Percentiles rank a stretch among this genome's conserved stretches.
phyloP scores from a whole-genome alignment of 139 green algal genomes.

The Chlamydomonas sphaeroides region DNA sequence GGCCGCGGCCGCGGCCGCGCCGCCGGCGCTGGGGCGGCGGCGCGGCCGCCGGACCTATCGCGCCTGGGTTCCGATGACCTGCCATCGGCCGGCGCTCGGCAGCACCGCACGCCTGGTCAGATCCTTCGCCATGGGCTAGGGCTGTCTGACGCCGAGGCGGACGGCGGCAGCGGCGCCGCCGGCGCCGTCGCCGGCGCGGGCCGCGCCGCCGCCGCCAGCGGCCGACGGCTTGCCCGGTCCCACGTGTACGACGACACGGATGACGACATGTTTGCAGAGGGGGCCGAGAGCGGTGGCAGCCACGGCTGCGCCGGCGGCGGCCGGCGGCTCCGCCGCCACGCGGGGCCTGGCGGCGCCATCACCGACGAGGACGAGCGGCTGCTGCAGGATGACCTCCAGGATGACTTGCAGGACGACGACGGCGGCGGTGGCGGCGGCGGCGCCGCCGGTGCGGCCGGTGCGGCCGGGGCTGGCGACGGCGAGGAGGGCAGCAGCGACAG shows the following conservation, averaged over 20 bases:
- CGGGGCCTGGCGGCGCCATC: background rate
- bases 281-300: constrained; percentile 18
- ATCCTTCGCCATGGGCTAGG: constrained; percentile 16
- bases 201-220: background rate
- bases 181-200: background rate
- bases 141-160: background rate
- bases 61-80: too few species aligned
- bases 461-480: too few species aligned
- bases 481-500: too few species aligned
- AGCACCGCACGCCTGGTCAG: background rate
- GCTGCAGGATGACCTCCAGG: background rate
- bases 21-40: background rate
- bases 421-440: too few species aligned
- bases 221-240: background rate
- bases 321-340: background rate
- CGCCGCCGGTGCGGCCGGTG: too few species aligned
- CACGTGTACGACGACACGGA: constrained; percentile 30
- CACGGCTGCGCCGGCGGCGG: background rate
- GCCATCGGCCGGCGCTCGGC: background rate
- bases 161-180: background rate
- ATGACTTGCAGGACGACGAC: too few species aligned
- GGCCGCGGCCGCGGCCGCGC: background rate
- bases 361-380: background rate
- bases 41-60: background rate
- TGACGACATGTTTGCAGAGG: constrained; percentile 15